A percentile compares a stretch with the other conserved stretches of the same genome.
phyloP scores from a whole-genome alignment of 2,329 filamentous ascomycete genomes.

The Ceratocystis smalleyi region DNA sequence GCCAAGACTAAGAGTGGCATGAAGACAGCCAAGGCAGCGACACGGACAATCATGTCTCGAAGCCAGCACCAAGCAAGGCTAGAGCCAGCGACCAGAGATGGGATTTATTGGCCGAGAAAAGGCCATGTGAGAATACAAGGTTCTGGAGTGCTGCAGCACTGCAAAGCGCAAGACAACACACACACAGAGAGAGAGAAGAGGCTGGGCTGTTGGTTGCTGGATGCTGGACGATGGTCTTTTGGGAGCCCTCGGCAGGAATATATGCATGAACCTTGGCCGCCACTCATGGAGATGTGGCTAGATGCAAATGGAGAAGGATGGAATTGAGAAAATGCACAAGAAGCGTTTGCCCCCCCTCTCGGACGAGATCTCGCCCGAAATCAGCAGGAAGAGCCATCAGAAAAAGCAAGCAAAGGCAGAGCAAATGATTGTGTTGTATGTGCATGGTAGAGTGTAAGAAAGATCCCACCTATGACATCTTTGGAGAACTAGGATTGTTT shows the following conservation, averaged over 20 bases:
- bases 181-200: background rate
- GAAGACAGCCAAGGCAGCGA: background rate
- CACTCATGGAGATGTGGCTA: background rate
- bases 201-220: background rate
- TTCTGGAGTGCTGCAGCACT: background rate
- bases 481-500: background rate
- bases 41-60: background rate
- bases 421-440: background rate
- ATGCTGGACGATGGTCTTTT: background rate
- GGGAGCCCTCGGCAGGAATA: background rate
- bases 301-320: background rate
- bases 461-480: background rate
- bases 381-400: background rate
- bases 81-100: background rate
- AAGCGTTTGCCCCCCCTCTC: background rate
- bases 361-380: conserved; percentile 4
- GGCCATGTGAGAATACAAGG: conserved; percentile 1
- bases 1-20: background rate
- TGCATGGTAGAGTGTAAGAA: background rate
- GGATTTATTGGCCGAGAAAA: conserved; percentile 5
- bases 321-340: background rate
- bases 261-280: conserved; percentile 1
- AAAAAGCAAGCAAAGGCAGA: background rate
- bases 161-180: background rate
- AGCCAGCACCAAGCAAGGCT: background rate